These are phyloP conservation scores for Pyracantha coccinea DNA, from an alignment of 331 rosid genomes.

Conservation along the genomic window DNA sequence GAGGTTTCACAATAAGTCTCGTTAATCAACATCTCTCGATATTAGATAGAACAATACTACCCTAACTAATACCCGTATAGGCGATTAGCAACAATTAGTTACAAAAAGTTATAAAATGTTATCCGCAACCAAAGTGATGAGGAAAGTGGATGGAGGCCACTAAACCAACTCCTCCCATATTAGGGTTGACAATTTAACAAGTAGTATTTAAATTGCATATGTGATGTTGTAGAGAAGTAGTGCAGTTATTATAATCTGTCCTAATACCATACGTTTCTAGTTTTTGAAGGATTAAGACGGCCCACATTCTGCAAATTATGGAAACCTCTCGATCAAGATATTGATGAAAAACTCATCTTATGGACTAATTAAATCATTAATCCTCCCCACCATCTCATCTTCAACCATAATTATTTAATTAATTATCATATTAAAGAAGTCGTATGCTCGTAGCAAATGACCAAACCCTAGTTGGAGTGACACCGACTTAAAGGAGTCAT, in stretches of 20 bases:
- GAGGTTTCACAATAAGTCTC: background rate
- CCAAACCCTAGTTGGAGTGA: background rate
- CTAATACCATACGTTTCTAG: background rate
- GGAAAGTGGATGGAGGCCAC: background rate
- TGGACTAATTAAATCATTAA: background rate
- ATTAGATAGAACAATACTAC: background rate
- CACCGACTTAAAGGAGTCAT: background rate
- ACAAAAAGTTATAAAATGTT: background rate
- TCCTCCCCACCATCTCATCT: slow-evolving; percentile 4
- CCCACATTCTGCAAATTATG: background rate
- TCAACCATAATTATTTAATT: background rate
- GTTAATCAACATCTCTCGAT: no score
- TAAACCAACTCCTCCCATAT: background rate
- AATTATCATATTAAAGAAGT: background rate
- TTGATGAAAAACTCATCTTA: background rate
- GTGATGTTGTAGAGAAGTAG: background rate
- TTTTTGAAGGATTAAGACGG: background rate
- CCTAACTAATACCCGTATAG: background rate
- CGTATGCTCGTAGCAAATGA: slow-evolving; percentile 1
- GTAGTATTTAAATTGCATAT: background rate
- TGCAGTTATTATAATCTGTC: background rate
- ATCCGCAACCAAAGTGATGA: slow-evolving; percentile 1
- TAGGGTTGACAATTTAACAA: background rate
- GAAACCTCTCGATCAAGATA: background rate
- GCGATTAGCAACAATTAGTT: background rate